Percentiles rank a stretch among this genome's conserved stretches.
Conservation (phyloP, 1,284 basidiomycete genomes). For the Malassezia caprae region DNA sequence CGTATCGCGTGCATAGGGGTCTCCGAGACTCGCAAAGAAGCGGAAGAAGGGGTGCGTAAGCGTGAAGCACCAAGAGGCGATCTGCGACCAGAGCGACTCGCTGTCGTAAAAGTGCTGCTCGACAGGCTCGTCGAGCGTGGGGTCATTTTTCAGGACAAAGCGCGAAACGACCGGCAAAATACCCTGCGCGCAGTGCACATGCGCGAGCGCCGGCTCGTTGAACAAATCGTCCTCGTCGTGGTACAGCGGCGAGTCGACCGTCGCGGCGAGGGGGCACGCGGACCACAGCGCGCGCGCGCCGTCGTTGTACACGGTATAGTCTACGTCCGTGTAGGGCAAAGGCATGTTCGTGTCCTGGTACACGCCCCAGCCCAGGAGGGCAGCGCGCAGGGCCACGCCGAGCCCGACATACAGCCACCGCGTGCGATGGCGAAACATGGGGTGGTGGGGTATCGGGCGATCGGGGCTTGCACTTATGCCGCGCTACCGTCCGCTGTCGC, state of each 20-base stretch:
- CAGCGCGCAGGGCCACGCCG: constrained; percentile 59
- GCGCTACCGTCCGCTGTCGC: constrained; percentile 32
- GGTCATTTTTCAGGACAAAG: constrained; percentile 53
- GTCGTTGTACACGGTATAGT: constrained; percentile 90
- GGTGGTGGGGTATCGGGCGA: background rate
- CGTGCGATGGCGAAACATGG: background rate
- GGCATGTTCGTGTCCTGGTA: constrained; percentile 71
- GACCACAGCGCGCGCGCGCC: constrained; percentile 54
- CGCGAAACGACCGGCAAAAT: constrained; percentile 39
- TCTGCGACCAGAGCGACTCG: background rate
- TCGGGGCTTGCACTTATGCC: background rate
- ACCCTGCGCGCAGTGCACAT: constrained; percentile 32
- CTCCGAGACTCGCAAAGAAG: constrained; percentile 49
- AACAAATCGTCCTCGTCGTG: constrained; percentile 27
- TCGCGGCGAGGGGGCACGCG: constrained; percentile 29
- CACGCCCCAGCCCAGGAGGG: constrained; percentile 69
- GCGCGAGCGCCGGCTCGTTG: constrained; percentile 16
- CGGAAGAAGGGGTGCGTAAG: constrained; percentile 28
- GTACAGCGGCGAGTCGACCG: constrained; percentile 21
- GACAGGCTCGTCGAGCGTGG: background rate
- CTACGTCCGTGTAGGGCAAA: constrained; percentile 94
- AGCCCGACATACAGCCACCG: constrained; percentile 33
- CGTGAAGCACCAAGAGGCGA: constrained; percentile 12
- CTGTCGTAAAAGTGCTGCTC: background rate
- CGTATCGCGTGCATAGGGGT: constrained; percentile 84